phyloP scores from a whole-genome alignment of 768 basidiomycete genomes.

The Cystofilobasidium macerans region DNA sequence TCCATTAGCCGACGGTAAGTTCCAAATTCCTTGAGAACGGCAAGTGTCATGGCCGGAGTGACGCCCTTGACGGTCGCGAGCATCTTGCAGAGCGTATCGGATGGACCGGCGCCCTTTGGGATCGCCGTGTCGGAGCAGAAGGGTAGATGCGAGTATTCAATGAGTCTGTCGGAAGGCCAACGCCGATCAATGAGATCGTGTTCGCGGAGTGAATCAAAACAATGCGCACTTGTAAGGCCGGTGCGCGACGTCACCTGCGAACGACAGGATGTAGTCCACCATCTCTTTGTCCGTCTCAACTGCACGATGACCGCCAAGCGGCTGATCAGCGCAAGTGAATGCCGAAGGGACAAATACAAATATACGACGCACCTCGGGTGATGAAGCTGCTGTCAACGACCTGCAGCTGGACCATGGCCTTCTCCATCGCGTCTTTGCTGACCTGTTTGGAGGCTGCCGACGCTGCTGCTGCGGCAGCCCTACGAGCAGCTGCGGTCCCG shows the following conservation, averaged over 20 bases:
- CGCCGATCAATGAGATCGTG: not conserved
- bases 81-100: conserved; percentile 35
- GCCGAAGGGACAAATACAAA: conserved; percentile 32
- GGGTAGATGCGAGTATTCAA: conserved; percentile 35
- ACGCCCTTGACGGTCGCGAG: conserved; percentile 36
- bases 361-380: conserved; percentile 33
- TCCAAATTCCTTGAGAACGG: conserved; percentile 32
- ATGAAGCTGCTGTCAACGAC: conserved; percentile 33
- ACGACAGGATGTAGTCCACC: conserved; percentile 3
- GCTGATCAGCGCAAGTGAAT: conserved; percentile 26
- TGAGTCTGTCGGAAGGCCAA: conserved; percentile 28
- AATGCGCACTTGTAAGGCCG: conserved; percentile 20
- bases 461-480: not conserved
- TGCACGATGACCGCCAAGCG: conserved; percentile 29
- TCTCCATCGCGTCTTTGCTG: conserved; percentile 27
- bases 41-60: conserved; percentile 33
- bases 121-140: conserved; percentile 32
- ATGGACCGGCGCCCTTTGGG: conserved; percentile 29
- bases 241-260: conserved; percentile 14
- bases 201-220: not conserved
- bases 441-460: conserved; percentile 29
- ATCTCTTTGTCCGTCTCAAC: conserved; percentile 13
- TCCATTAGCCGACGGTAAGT: conserved; percentile 35
- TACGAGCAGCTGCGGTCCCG: not conserved
- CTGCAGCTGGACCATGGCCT: conserved; percentile 34